Evolutionary conservation across 805 yeast genomes (phyloP), one percentile per base, ranked within the genome.

Genomic region (Pichia sporocuriosa): DNA sequence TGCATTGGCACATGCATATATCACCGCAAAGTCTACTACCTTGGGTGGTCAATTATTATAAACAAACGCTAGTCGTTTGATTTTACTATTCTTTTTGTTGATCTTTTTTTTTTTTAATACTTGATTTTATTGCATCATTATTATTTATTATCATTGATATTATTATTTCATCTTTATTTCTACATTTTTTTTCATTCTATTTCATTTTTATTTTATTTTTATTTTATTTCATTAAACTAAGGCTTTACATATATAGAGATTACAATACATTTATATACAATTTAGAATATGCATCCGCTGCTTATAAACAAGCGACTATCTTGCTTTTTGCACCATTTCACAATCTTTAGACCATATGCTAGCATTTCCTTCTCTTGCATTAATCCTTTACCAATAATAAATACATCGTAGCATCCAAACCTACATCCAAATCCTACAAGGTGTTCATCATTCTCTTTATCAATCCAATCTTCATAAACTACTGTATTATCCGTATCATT

Each of bases 281-380:
- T 24, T 35, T 19, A 35, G 11, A 35, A 35, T 4, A 35, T 26
- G 26, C 38, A 35, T 19, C 38, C 38, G 12, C 32, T 35, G 19
- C 77, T 75, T 10, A 83, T 77, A 57, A 86, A 87, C 27, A 87
- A 57, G 30, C 93, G 65, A 40, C 76, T 77, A 47, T 83, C 83
- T 50, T 84, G 74, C 47, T 70, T 76, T 46, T 74, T 70, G 51
- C 94, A 81, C 96, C 96, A 89, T 37, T 69, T 69, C 8, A 84
- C 77, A 12, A 87, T 75, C 17, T 69, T 67, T 39, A 77, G 69
- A 30, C 88, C 80, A 46, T 85, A 77, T 17, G 65, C 65, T 13
- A 82, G 72, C 44, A 88, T 61, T 0, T 72, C 68, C 32, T 79
- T 76, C 33, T 73, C 70, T 15, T 77, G 70, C 8, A 67, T 55